These are phyloP conservation scores for Calonectria henricotiae DNA, from an alignment of 2,329 filamentous ascomycete species.

Conservation along the genomic window DNA sequence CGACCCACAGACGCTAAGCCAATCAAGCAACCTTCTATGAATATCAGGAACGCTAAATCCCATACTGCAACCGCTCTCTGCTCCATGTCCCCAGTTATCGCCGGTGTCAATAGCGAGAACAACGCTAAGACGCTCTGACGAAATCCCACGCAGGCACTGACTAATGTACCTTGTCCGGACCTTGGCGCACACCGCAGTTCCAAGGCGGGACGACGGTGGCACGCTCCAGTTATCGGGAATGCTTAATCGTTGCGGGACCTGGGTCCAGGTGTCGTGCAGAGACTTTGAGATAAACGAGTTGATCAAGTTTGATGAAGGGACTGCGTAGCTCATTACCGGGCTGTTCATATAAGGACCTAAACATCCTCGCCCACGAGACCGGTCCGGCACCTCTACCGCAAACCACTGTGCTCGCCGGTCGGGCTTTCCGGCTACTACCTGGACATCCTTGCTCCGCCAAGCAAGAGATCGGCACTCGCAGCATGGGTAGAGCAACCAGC, in stretches of 20 bases:
- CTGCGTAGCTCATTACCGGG: background rate
- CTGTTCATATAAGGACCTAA: background rate
- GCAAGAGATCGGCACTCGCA: constrained; percentile 2
- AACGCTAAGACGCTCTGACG: constrained; percentile 2
- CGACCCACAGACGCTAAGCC: constrained; percentile 8
- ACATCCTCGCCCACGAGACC: background rate
- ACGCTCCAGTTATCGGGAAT: background rate
- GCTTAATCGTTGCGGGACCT: background rate
- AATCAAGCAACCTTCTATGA: background rate
- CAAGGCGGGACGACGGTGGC: background rate
- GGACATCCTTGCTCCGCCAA: background rate
- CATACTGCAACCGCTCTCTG: background rate
- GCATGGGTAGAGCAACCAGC: constrained; percentile 12
- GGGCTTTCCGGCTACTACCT: background rate
- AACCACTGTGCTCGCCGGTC: background rate
- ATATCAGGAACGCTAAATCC: background rate
- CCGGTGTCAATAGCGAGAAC: constrained; percentile 7
- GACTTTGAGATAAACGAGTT: background rate
- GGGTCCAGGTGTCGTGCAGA: background rate
- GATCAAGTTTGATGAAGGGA: background rate
- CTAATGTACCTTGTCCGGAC: constrained; percentile 20
- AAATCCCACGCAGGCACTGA: background rate
- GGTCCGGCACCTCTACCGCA: background rate
- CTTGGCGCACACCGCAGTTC: background rate
- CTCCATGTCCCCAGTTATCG: background rate